A percentile compares a stretch with the other conserved stretches of the same genome.
Evolutionary conservation across 2,329 filamentous ascomycete genomes (phyloP).

Genomic region (Cercospora berteroae): DNA sequence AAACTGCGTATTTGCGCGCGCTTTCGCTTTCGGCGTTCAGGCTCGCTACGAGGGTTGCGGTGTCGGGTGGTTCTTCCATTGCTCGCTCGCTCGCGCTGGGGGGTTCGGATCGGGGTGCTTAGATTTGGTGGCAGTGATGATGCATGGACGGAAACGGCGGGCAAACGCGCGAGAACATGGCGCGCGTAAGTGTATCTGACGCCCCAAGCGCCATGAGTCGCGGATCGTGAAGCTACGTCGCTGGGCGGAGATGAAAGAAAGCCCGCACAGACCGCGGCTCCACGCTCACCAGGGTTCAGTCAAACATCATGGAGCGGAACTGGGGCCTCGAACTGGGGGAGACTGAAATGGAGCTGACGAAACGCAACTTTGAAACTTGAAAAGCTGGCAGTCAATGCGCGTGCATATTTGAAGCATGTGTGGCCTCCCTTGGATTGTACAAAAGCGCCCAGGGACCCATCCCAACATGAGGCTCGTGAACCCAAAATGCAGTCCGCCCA

Average conservation of each 20-base stretch:
- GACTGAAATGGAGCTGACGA: background rate
- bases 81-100: constrained; percentile 21
- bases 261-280: background rate
- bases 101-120: background rate
- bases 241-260: background rate
- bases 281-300: background rate
- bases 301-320: background rate
- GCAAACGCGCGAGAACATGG: constrained; percentile 27
- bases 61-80: constrained; percentile 37
- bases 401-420: background rate
- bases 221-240: background rate
- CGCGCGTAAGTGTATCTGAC: constrained; percentile 1
- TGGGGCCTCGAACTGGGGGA: background rate
- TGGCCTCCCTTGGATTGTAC: background rate
- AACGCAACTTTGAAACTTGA: background rate
- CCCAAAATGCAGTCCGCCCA: background rate
- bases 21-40: constrained; percentile 73
- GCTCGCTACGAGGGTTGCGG: constrained; percentile 49
- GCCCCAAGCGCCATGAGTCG: constrained; percentile 14
- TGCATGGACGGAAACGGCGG: constrained; percentile 24
- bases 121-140: background rate
- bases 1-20: constrained; percentile 95
- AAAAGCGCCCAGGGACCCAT: background rate
- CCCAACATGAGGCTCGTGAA: background rate
- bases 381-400: background rate